Conservation (phyloP, 345 rosid genomes). For the Brassica carinata region DNA sequence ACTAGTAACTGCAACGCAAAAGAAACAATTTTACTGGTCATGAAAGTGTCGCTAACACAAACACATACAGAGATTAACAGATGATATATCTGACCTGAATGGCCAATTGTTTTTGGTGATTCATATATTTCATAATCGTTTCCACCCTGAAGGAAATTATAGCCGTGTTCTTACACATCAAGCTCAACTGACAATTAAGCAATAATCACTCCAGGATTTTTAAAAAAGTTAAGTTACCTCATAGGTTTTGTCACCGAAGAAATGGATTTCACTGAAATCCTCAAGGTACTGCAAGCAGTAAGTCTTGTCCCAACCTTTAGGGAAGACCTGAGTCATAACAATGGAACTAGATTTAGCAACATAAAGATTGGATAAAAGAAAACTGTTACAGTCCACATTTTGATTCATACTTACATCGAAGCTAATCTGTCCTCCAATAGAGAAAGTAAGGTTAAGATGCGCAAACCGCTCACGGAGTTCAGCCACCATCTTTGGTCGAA, state of each 20-base stretch:
- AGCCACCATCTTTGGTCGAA: constrained; percentile 84
- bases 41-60: neutral
- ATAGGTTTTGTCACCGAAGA: constrained; percentile 98
- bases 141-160: constrained; percentile 70
- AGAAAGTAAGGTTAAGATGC: constrained; percentile 90
- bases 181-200: too few species aligned
- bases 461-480: constrained; percentile 83
- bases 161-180: neutral
- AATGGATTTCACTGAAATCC: constrained; percentile 82
- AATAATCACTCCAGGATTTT: too few species aligned
- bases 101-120: constrained; percentile 83
- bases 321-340: constrained; percentile 67
- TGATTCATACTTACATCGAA: constrained; percentile 70
- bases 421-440: constrained; percentile 98
- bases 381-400: too few species aligned
- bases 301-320: constrained; percentile 98
- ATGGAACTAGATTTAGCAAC: neutral
- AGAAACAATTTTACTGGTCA: constrained; percentile 19
- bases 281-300: constrained; percentile 88
- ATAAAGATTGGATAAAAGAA: too few species aligned
- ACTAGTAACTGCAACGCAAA: constrained; percentile 63
- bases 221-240: too few species aligned
- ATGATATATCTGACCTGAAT: constrained; percentile 61
- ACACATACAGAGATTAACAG: neutral
- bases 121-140: constrained; percentile 87